Base-by-base conservation (phyloP, 345 rosid species). In the Pistacia vera region DNA sequence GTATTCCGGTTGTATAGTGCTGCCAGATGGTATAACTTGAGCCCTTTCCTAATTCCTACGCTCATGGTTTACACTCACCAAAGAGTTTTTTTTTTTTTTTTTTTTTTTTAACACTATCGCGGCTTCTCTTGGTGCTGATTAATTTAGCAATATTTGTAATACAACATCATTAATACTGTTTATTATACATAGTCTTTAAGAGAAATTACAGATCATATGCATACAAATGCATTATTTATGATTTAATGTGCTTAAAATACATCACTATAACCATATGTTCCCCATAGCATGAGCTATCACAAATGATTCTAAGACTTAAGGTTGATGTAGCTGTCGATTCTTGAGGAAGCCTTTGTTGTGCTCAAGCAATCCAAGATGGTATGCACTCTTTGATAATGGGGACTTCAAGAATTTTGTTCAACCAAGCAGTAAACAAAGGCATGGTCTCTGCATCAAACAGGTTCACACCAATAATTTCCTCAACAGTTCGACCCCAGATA, bases 301-400 rank as follows among this genome's bases (percentile, higher is more conserved):
- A 13, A 44, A 25, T 18, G 60, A 62, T 63, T 46, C 30, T 5
- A 13, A 12, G 5, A 18, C 30, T 68, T 69, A 75, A 73, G 11
- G 77, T 66, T 20, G 74, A 75, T 63, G 63, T 5, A 46, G 46
- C 61, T 11, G 77, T 69, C 11, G 54, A 51, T 3, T 68, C 76
- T 78, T 68, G 71, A 9, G 77, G 74, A 12, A 69, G n/a, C 72
- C 49, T 63, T 25, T 78, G 74, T 55, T 72, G 77, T 72, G 85
- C 77, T 82, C 81, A n/a, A 73, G 73, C 68, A 83, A 73, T 63
- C 70, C 68, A 12, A n/a, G 83, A 68, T 7, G 86, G 83, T 12
- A 71, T 49, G 16, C 76, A 76, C 25, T 69, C 81, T 78, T 79
- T 81, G 79, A 81, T 68, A 12, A 49, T 12, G 0, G 75, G 81